A percentile compares a stretch with the other conserved stretches of the same genome.
Evolutionary conservation across 192 early-diverging fungal genomes (phyloP).

Genomic region (Jimgerdemannia lactiflua): DNA sequence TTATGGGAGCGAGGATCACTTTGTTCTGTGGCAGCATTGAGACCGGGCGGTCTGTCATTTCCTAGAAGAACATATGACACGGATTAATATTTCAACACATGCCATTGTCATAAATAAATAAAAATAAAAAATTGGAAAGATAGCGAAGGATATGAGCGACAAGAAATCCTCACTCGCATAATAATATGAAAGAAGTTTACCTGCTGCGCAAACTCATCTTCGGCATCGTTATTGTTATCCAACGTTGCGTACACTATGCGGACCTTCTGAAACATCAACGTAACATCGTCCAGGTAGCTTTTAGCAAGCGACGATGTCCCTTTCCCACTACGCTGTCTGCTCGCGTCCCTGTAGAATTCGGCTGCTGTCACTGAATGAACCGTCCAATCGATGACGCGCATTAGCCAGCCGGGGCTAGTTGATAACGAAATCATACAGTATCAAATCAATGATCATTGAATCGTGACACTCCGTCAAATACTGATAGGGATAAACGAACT

Average conservation of each 20-base stretch:
- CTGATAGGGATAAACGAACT: neutral
- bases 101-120: too few relatives aligned
- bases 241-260: constrained; percentile 20
- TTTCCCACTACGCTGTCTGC: constrained; percentile 1
- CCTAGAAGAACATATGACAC: too few relatives aligned
- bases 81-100: too few relatives aligned
- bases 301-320: constrained; percentile 10
- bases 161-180: too few relatives aligned
- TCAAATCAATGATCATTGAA: too few relatives aligned
- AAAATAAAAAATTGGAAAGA: too few relatives aligned
- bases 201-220: neutral
- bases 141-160: too few relatives aligned
- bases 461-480: too few relatives aligned
- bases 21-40: neutral
- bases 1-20: neutral
- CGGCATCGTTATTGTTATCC: neutral
- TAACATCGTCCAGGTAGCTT: constrained; percentile 39
- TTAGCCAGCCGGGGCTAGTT: constrained; percentile 47
- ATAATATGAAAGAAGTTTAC: neutral
- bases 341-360: too few relatives aligned
- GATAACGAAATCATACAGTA: constrained; percentile 1
- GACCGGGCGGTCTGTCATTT: constrained; percentile 7
- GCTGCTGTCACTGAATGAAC: constrained; percentile 13
- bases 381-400: constrained; percentile 47
- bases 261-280: constrained; percentile 31